phyloP scores from a whole-genome alignment of 768 basidiomycete genomes.

The Trichaptum fuscoviolaceum region DNA sequence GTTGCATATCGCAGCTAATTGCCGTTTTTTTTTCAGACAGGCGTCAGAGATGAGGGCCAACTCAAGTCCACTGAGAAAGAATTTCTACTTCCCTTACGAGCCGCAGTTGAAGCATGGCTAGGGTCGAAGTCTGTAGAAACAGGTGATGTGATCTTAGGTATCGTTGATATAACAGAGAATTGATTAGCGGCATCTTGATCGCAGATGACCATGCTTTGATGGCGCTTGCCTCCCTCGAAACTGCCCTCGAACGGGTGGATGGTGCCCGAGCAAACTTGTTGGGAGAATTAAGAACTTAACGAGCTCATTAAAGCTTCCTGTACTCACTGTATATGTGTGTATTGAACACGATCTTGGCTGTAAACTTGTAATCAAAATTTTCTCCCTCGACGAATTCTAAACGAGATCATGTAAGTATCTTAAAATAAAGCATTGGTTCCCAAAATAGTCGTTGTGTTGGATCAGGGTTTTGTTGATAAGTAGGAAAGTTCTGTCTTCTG shows the following conservation, averaged over 20 bases:
- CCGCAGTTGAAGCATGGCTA: neutral
- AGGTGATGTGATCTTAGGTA: neutral
- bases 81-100: neutral
- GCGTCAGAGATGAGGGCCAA: neutral
- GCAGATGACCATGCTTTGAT: slow-evolving; percentile 3
- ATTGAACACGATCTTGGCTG: neutral
- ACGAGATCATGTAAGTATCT: neutral
- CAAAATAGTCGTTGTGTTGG: neutral
- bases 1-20: neutral
- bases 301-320: no score
- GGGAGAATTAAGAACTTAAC: neutral
- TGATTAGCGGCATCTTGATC: neutral
- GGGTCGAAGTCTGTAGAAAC: neutral
- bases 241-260: slow-evolving; percentile 2
- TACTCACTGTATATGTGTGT: neutral
- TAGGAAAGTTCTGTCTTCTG: neutral
- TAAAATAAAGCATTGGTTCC: neutral
- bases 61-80: neutral
- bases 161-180: neutral
- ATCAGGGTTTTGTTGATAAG: neutral
- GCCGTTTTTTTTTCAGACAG: neutral
- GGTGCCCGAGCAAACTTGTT: neutral
- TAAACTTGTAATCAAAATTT: neutral
- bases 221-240: neutral
- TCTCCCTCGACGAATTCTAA: neutral